Conservation (phyloP, 805 yeast genomes). For the Lipomyces yamadae region DNA sequence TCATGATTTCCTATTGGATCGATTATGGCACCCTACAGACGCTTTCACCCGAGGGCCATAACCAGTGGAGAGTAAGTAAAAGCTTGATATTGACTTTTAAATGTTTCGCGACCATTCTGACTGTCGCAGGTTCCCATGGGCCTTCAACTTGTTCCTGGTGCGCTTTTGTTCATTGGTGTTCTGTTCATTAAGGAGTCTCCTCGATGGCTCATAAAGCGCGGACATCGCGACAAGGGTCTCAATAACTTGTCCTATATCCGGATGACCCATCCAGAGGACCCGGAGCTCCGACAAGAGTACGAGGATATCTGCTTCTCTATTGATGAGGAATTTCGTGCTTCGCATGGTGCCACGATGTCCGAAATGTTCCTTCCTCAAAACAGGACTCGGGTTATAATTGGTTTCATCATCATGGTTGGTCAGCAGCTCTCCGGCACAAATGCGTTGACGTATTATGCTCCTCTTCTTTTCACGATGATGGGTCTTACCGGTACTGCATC, state of each 20-base stretch:
- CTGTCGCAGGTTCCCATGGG: constrained; percentile 48
- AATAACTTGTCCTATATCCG: constrained; percentile 50
- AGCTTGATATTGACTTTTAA: constrained; percentile 44
- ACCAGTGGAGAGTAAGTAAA: constrained; percentile 52
- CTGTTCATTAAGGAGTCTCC: constrained; percentile 66
- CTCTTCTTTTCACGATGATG: constrained; percentile 52
- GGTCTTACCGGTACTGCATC: constrained; percentile 52
- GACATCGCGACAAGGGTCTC: constrained; percentile 60
- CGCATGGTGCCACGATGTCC: constrained; percentile 27
- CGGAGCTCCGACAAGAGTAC: constrained; percentile 50
- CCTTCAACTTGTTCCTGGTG: constrained; percentile 38
- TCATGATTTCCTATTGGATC: constrained; percentile 56
- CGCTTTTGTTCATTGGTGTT: constrained; percentile 54
- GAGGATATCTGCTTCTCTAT: constrained; percentile 39
- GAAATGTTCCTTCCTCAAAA: constrained; percentile 22
- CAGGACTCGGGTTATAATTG: constrained; percentile 28
- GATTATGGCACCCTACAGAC: constrained; percentile 53
- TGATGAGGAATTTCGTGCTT: constrained; percentile 24
- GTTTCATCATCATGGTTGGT: constrained; percentile 28
- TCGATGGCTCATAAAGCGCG: constrained; percentile 65
- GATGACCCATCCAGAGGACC: constrained; percentile 48
- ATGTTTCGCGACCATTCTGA: constrained; percentile 58
- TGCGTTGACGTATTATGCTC: constrained; percentile 55
- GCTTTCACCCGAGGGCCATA: constrained; percentile 55
- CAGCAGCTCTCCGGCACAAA: constrained; percentile 51